Conservation (phyloP, 75 land plant genomes). For the Cupressus sempervirens region DNA sequence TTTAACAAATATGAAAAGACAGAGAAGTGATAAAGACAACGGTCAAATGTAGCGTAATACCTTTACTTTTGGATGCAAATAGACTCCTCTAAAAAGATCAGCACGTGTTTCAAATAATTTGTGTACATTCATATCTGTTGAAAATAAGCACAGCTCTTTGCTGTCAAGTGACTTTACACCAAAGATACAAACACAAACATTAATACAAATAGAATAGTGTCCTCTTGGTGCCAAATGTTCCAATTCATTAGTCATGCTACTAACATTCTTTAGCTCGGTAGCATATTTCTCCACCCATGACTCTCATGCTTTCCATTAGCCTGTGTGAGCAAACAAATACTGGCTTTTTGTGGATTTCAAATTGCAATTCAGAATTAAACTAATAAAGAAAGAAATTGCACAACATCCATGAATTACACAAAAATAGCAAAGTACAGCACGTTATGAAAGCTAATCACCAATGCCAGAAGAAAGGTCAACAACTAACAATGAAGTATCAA, state of each 20-base stretch:
- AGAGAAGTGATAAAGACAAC: not conserved
- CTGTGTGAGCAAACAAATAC: slow-evolving; percentile 38
- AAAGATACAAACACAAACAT: not conserved
- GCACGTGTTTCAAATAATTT: slow-evolving; percentile 83
- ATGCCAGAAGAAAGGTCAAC: too few species aligned
- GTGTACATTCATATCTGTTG: slow-evolving; percentile 63
- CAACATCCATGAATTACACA: too few species aligned
- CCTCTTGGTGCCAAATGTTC: not conserved
- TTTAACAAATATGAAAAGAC: not conserved
- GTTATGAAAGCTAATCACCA: too few species aligned
- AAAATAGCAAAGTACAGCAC: too few species aligned
- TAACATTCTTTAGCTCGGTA: slow-evolving; percentile 87
- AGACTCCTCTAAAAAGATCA: slow-evolving; percentile 80
- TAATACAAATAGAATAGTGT: not conserved
- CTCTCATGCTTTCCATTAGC: slow-evolving; percentile 83
- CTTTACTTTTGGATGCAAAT: slow-evolving; percentile 96
- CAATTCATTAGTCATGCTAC: slow-evolving; percentile 14
- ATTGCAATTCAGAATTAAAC: too few species aligned
- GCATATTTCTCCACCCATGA: slow-evolving; percentile 90
- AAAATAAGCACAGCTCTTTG: not conserved
- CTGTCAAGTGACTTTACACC: slow-evolving; percentile 6
- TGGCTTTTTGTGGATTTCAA: too few species aligned
- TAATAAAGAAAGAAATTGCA: too few species aligned
- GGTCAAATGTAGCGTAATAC: slow-evolving; percentile 20
- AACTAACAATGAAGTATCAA: too few species aligned